A percentile compares a stretch with the other conserved stretches of the same genome.
These are phyloP conservation scores for Geosmithia flava DNA, from an alignment of 2,329 filamentous ascomycete genomes.

Conservation along the genomic window DNA sequence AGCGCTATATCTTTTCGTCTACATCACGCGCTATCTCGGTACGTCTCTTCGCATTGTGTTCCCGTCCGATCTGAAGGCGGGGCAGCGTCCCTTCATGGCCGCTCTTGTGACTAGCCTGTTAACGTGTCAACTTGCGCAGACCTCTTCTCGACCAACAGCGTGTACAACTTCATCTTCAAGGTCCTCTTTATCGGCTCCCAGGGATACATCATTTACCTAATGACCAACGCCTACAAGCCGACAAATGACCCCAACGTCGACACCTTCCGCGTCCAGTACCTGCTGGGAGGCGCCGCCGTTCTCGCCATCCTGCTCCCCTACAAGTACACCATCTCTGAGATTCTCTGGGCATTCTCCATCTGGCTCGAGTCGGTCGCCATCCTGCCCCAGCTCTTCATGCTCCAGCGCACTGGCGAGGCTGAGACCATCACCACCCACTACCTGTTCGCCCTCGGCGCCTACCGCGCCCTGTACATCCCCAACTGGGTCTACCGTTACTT, in stretches of 20 bases:
- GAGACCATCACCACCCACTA: conserved; percentile 99
- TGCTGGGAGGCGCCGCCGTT: conserved; percentile 68
- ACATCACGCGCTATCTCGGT: conserved; percentile 87
- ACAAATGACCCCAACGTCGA: conserved; percentile 96
- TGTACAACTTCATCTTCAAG: conserved; percentile 95
- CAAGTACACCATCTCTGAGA: conserved; percentile 70
- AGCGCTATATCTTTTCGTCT: conserved; percentile 87
- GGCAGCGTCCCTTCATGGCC: too few species aligned
- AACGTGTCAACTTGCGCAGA: conserved; percentile 35
- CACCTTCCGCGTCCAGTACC: conserved; percentile 93
- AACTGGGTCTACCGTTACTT: conserved; percentile 96
- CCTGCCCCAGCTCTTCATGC: conserved; percentile 93
- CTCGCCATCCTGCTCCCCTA: conserved; percentile 77
- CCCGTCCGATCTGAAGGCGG: not conserved
- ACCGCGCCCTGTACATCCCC: conserved; percentile 91
- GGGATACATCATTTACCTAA: conserved; percentile 92
- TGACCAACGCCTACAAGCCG: conserved; percentile 95
- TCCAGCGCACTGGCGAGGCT: conserved; percentile 92
- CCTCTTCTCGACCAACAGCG: conserved; percentile 69
- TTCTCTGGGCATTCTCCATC: conserved; percentile 95
- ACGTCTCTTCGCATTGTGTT: conserved; percentile 7
- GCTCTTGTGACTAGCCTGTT: too few species aligned
- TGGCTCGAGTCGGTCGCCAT: conserved; percentile 98
- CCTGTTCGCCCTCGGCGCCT: conserved; percentile 82
- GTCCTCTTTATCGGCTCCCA: conserved; percentile 85